Evolutionary conservation across 2,329 filamentous ascomycete species (phyloP).

Genomic region (Hypoxylon sp.): DNA sequence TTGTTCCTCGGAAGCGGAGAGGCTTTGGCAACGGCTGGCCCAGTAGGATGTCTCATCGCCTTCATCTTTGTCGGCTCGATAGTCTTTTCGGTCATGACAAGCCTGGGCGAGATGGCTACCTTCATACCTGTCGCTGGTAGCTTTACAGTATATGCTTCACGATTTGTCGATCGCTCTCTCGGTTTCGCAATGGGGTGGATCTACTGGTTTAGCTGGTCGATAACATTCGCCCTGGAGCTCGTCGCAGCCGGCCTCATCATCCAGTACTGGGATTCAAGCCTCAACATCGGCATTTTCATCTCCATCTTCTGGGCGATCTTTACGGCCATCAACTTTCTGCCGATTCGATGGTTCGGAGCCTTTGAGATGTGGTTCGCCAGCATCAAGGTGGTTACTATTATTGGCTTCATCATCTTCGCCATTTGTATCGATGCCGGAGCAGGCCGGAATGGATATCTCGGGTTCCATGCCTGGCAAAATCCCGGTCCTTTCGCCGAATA

Average conservation of each 20-base stretch:
- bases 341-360: conserved; percentile 81
- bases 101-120: conserved; percentile 80
- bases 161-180: conserved; percentile 77
- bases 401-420: conserved; percentile 82
- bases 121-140: conserved; percentile 83
- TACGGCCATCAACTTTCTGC: conserved; percentile 77
- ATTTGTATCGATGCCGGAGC: conserved; percentile 82
- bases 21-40: conserved; percentile 74
- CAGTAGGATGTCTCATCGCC: conserved; percentile 76
- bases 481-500: conserved; percentile 78
- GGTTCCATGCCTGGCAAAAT: conserved; percentile 78
- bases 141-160: conserved; percentile 81
- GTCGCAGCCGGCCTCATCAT: conserved; percentile 81
- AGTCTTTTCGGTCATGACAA: conserved; percentile 81
- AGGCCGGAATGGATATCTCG: conserved; percentile 78
- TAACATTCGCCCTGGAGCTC: conserved; percentile 80
- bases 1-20: conserved; percentile 78
- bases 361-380: conserved; percentile 84
- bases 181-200: conserved; percentile 87
- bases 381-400: conserved; percentile 81
- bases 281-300: conserved; percentile 81
- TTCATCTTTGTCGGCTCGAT: conserved; percentile 79
- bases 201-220: conserved; percentile 83
- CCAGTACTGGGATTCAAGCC: conserved; percentile 76
- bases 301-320: conserved; percentile 80